These are phyloP conservation scores for Ascochyta rabiei DNA, from an alignment of 2,329 filamentous ascomycete genomes.

Conservation along the genomic window DNA sequence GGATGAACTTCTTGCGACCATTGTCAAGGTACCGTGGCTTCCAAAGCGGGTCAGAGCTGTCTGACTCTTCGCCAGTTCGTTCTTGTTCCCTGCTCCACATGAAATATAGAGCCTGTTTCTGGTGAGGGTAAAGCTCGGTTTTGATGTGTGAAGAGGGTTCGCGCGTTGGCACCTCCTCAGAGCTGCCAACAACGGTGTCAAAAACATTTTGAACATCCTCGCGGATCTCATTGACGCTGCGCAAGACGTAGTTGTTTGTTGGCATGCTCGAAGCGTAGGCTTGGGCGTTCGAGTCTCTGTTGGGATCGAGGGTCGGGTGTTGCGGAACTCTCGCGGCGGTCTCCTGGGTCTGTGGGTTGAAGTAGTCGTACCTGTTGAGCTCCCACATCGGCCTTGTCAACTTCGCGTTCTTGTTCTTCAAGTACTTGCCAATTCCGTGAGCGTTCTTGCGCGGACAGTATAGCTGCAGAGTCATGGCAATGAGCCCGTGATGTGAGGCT, in stretches of 20 bases:
- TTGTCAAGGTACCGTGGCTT: slow-evolving; percentile 63
- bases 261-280: slow-evolving; percentile 14
- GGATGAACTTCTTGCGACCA: slow-evolving; percentile 71
- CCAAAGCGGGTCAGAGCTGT: slow-evolving; percentile 77
- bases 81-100: slow-evolving; percentile 79
- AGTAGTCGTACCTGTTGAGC: slow-evolving; percentile 70
- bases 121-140: slow-evolving; percentile 74
- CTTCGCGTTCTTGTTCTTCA: slow-evolving; percentile 70
- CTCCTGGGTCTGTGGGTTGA: slow-evolving; percentile 70
- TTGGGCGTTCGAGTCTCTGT: slow-evolving; percentile 3
- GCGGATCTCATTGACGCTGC: slow-evolving; percentile 76
- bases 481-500: slow-evolving; percentile 27
- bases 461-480: slow-evolving; percentile 72
- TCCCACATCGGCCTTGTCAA: slow-evolving; percentile 67
- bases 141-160: slow-evolving; percentile 71
- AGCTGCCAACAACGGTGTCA: slow-evolving; percentile 74
- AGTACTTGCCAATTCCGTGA: slow-evolving; percentile 68
- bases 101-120: slow-evolving; percentile 88
- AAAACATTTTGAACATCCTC: slow-evolving; percentile 87
- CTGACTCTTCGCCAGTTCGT: slow-evolving; percentile 64
- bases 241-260: slow-evolving; percentile 25
- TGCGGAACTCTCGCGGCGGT: slow-evolving; percentile 18
- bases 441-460: slow-evolving; percentile 76
- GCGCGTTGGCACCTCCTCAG: slow-evolving; percentile 74
- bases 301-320: slow-evolving; percentile 22